Conservation (phyloP, 257 asterid species). For the Plantago major region DNA sequence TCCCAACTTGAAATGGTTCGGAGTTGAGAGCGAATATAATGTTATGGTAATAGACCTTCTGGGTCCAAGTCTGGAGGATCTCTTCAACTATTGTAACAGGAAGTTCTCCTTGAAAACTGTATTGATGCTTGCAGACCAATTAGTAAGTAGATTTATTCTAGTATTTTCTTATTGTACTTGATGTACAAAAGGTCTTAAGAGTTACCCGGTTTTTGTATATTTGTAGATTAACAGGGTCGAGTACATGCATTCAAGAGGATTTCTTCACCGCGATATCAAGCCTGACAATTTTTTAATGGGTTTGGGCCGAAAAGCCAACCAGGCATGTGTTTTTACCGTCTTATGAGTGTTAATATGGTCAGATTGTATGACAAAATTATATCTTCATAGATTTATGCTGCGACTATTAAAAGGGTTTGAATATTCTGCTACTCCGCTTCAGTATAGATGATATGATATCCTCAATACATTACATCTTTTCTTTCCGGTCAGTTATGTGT, state of each 20-base stretch:
- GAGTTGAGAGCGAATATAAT: conserved; percentile 53
- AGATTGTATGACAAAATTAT: too few species aligned
- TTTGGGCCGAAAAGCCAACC: conserved; percentile 60
- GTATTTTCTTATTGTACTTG: background rate
- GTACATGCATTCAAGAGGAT: conserved; percentile 65
- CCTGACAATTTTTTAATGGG: conserved; percentile 66
- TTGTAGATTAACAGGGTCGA: conserved; percentile 59
- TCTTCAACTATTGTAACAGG: conserved; percentile 54
- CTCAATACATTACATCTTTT: background rate
- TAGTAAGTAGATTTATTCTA: conserved; percentile 27
- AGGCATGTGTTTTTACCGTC: conserved; percentile 24
- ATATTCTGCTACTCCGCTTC: background rate
- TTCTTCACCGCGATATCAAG: conserved; percentile 67
- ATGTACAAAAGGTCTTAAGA: conserved; percentile 6
- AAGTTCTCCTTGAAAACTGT: conserved; percentile 56
- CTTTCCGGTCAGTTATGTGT: background rate
- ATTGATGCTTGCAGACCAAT: conserved; percentile 61
- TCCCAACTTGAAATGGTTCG: conserved; percentile 62
- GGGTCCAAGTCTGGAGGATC: conserved; percentile 64
- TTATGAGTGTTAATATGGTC: background rate
- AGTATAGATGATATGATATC: background rate
- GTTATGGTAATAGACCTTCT: conserved; percentile 66
- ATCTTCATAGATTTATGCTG: too few species aligned
- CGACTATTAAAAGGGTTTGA: too few species aligned
- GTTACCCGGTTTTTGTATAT: background rate